These are phyloP conservation scores for Microcyclosporella mali DNA, from an alignment of 2,329 filamentous ascomycete species.

Conservation along the genomic window DNA sequence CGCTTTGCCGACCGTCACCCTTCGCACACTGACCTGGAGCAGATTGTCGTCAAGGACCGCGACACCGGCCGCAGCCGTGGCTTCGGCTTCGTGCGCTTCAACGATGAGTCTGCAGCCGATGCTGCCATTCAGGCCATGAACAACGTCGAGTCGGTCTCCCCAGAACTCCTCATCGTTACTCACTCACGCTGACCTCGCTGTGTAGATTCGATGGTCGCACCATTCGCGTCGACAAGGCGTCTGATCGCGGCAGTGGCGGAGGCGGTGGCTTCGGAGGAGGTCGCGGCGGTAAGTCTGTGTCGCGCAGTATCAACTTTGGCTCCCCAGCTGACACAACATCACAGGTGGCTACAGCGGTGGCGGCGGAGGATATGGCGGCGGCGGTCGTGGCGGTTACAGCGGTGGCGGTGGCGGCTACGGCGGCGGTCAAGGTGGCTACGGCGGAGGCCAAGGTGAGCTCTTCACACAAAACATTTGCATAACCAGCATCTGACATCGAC, in stretches of 20 bases:
- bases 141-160: constrained; percentile 69
- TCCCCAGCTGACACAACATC: not conserved
- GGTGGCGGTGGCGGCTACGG: constrained; percentile 20
- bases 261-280: constrained; percentile 47
- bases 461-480: no score
- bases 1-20: not conserved
- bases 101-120: constrained; percentile 68
- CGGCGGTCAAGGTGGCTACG: constrained; percentile 24
- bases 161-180: not conserved
- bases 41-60: constrained; percentile 97
- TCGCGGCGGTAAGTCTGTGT: constrained; percentile 26
- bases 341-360: constrained; percentile 15
- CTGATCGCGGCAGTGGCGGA: constrained; percentile 64
- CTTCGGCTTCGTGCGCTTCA: constrained; percentile 93
- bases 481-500: not conserved
- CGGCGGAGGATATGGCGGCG: constrained; percentile 22
- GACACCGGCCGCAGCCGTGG: constrained; percentile 95
- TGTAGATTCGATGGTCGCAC: constrained; percentile 82
- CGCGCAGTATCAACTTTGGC: constrained; percentile 14
- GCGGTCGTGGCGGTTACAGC: constrained; percentile 25
- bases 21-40: constrained; percentile 10
- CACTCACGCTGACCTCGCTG: constrained; percentile 4
- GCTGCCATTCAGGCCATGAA: constrained; percentile 74
- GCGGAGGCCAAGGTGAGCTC: constrained; percentile 23
- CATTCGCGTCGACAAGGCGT: constrained; percentile 94